Evolutionary conservation across 108 stramenopile species (phyloP), one percentile per base, ranked within the genome.

Genomic region (Aurantiochytrium sp.): DNA sequence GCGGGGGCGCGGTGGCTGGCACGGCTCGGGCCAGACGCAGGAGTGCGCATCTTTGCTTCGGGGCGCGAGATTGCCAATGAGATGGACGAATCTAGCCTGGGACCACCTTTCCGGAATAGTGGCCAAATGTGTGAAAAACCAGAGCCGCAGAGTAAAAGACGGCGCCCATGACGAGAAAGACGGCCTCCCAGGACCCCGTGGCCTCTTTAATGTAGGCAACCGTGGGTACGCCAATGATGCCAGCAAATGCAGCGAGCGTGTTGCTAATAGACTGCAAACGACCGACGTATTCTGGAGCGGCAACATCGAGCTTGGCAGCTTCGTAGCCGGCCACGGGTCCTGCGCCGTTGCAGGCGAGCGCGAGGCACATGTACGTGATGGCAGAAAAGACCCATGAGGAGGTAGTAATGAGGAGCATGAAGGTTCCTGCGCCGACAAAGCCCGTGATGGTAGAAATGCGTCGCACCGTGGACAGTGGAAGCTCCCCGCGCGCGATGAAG

Each of bases 61-160:
- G 76, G 76, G 4, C 76, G 76, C 2, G 76, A 83, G 76, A 12
- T 83, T 45, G 76, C 51, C 6, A 45, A 83, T 18, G 76, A 83
- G 76, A 83, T 83, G 76, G 76, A 83, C 76, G 76, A 83, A 83
- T 45, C 76, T 53, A 83, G 18, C 76, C 51, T n/a, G 51, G 76
- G 51, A 83, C 51, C n/a, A 83, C 49, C 76, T 83, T 83, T 47
- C 76, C 76, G n/a, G 76, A 25, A 23, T 83, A 83, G 76, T 83
- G 76, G 12, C 76, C 76, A 53, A 83, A 83, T 23, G 49, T 83
- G 76, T 83, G 51, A 53, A 83, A 83, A 1, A 83, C 76, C 44
- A 83, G 49, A 6, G 76, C 76, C 51, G 76, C 76, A 6, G 76
- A 83, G 76, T 83, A 83, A 4, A 83, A 83, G n/a, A 83, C 76